These are phyloP conservation scores for Aechmea fasciata DNA, from an alignment of 176 grass and related monocot genomes.

Conservation along the genomic window DNA sequence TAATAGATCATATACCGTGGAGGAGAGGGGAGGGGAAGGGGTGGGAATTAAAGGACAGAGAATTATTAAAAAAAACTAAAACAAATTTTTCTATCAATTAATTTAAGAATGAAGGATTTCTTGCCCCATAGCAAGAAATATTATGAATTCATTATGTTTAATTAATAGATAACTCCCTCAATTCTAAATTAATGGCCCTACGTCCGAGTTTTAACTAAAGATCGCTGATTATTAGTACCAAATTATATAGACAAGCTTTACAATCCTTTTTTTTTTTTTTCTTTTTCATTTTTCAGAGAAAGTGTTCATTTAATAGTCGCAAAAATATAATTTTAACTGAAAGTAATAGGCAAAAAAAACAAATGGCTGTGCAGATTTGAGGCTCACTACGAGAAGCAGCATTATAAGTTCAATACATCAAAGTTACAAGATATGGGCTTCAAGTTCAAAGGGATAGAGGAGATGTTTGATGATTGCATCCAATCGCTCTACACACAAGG, in stretches of 20 bases:
- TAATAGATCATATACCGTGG: too few species aligned
- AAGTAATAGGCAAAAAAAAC: not conserved
- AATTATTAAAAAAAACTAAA: too few species aligned
- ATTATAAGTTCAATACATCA: slow-evolving; percentile 50
- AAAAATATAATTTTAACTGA: not conserved
- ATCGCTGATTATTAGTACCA: too few species aligned
- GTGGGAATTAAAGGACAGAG: too few species aligned
- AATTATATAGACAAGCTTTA: too few species aligned
- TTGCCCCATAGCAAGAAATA: too few species aligned
- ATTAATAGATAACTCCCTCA: too few species aligned
- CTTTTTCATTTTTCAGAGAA: not conserved
- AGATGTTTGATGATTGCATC: slow-evolving; percentile 71
- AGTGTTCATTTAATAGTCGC: not conserved
- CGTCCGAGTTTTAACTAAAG: not conserved
- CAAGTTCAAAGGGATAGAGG: slow-evolving; percentile 48
- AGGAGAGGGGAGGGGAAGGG: too few species aligned
- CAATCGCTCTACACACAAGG: slow-evolving; percentile 45
- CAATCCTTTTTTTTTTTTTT: not conserved
- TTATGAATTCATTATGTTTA: too few species aligned
- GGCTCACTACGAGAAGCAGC: slow-evolving; percentile 34
- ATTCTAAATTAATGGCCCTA: too few species aligned
- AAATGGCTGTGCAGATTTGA: slow-evolving; percentile 27
- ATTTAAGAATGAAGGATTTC: too few species aligned
- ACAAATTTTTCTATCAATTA: too few species aligned
- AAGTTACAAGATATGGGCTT: slow-evolving; percentile 53